These are phyloP conservation scores for Phytophthora idaei DNA, from an alignment of 352 stramenopile species.

Conservation along the genomic window DNA sequence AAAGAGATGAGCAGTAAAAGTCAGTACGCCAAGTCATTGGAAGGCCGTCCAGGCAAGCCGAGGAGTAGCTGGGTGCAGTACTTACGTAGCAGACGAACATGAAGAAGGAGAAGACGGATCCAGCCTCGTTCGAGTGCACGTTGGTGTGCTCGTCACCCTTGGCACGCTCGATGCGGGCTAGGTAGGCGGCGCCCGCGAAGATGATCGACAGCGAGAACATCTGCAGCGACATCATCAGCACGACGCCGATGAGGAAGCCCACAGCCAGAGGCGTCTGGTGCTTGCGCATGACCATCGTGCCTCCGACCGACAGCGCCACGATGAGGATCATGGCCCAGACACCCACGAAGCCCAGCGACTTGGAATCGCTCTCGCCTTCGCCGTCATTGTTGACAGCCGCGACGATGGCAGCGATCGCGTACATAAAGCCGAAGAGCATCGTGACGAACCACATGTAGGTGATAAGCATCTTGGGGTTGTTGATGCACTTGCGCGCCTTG, in stretches of 20 bases:
- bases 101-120: conserved; percentile 86
- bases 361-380: conserved; percentile 66
- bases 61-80: conserved; percentile 1
- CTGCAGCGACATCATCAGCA: conserved; percentile 91
- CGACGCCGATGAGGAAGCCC: conserved; percentile 90
- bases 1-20: conserved; percentile 5
- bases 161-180: conserved; percentile 68
- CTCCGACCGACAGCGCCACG: conserved; percentile 77
- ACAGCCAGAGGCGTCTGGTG: conserved; percentile 87
- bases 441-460: conserved; percentile 88
- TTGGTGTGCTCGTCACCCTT: conserved; percentile 59
- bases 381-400: conserved; percentile 82
- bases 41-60: background rate
- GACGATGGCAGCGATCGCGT: conserved; percentile 84
- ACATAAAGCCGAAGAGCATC: conserved; percentile 87
- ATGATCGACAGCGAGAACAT: conserved; percentile 87
- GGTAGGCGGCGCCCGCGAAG: conserved; percentile 72
- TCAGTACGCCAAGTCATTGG: background rate
- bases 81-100: conserved; percentile 88
- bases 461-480: conserved; percentile 83
- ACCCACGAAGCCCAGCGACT: conserved; percentile 82
- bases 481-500: conserved; percentile 76
- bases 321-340: conserved; percentile 88
- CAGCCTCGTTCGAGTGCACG: conserved; percentile 80
- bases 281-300: conserved; percentile 90